These are phyloP conservation scores for Saccharomycopsis selenospora DNA, from an alignment of 805 yeast species.

Conservation along the genomic window DNA sequence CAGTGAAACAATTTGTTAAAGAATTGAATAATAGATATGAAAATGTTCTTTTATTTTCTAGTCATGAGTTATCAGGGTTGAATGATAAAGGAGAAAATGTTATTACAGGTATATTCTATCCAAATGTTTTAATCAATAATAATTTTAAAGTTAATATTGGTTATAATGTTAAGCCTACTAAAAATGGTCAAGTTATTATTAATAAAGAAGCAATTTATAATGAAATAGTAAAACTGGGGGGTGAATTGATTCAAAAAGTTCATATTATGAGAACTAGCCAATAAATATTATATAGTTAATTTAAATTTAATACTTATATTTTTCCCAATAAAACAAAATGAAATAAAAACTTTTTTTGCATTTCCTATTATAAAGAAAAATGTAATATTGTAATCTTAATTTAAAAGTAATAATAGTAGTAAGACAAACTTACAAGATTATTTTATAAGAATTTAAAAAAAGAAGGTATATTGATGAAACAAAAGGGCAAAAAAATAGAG, in stretches of 20 bases:
- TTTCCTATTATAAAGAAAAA: no score
- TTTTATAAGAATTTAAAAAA: neutral
- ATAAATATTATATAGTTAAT: no score
- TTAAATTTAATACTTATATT: no score
- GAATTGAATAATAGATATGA: constrained; percentile 60
- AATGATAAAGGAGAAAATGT: constrained; percentile 51
- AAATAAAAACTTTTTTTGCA: no score
- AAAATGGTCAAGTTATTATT: constrained; percentile 44
- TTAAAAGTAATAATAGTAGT: neutral
- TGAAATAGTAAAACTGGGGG: constrained; percentile 65
- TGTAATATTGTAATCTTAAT: no score
- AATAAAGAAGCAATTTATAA: constrained; percentile 66
- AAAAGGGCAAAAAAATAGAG: no score
- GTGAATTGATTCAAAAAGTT: constrained; percentile 48
- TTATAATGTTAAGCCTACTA: constrained; percentile 59
- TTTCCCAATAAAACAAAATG: no score
- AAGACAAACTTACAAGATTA: neutral
- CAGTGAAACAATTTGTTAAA: constrained; percentile 48
- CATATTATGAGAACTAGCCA: no score
- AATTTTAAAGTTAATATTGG: constrained; percentile 78
- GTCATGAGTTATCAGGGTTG: constrained; percentile 45
- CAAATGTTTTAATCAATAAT: constrained; percentile 48
- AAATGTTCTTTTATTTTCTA: constrained; percentile 64
- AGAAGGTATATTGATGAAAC: no score
- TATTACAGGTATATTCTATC: constrained; percentile 77